These are phyloP conservation scores for Bruguiera gymnorhiza DNA, from an alignment of 345 rosid species.

Conservation along the genomic window DNA sequence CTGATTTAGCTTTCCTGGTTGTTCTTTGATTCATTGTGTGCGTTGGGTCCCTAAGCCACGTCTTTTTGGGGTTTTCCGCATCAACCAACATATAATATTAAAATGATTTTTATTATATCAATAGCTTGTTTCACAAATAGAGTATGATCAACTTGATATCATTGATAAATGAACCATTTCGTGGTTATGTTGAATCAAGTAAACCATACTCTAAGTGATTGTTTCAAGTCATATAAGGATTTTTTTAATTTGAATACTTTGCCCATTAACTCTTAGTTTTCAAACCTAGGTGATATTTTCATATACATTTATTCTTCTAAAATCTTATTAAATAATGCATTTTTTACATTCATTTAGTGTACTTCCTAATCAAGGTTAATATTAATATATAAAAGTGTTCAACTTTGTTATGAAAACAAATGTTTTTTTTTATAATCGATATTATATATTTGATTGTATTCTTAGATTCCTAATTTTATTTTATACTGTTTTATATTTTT, in stretches of 20 bases:
- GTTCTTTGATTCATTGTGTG: no score
- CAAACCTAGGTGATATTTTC: no score
- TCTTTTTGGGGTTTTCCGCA: no score
- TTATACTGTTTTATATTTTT: no score
- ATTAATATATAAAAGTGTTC: neutral
- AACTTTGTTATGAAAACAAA: neutral
- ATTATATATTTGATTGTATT: neutral
- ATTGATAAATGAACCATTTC: neutral
- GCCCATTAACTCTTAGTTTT: neutral
- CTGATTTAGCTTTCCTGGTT: no score
- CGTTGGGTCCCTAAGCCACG: no score
- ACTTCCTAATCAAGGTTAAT: neutral
- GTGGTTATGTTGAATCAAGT: neutral
- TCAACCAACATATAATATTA: no score
- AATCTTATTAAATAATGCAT: neutral
- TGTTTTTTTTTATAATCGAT: neutral
- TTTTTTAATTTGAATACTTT: neutral
- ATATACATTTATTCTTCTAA: no score
- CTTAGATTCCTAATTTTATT: neutral
- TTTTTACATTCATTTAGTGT: neutral
- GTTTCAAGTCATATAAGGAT: neutral
- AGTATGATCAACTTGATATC: neutral
- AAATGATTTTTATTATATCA: no score
- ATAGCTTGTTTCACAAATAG: no score
- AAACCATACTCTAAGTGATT: neutral